Evolutionary conservation across 371 early-diverging fungal species (phyloP).

Genomic region (Circinella umbellata): DNA sequence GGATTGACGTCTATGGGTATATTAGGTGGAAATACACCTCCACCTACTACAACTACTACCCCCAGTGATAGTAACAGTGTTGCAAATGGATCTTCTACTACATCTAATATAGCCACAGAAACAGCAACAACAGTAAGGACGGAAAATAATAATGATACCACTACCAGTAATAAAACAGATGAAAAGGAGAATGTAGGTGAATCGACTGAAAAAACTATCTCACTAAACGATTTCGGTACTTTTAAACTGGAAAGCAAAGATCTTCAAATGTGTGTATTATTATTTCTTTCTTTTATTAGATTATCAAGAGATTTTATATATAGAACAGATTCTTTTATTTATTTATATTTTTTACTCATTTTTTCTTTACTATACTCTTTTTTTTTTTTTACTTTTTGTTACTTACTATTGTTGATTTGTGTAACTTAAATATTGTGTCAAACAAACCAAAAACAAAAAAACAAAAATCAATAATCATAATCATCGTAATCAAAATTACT

Average conservation of each 20-base stretch:
- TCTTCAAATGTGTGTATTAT: constrained; percentile 41
- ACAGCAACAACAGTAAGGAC: neutral
- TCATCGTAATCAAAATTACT: no score
- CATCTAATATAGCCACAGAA: neutral
- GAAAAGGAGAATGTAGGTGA: neutral
- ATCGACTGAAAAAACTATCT: neutral
- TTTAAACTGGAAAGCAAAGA: constrained; percentile 52
- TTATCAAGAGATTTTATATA: neutral
- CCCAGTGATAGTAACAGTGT: neutral
- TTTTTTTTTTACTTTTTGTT: no score
- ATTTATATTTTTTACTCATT: no score
- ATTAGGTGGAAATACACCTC: constrained; percentile 20
- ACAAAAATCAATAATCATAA: no score
- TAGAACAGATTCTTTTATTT: no score
- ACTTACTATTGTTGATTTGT: neutral
- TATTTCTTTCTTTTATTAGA: constrained; percentile 25
- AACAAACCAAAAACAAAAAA: no score
- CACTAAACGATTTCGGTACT: constrained; percentile 1
- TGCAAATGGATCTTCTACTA: neutral
- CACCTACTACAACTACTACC: constrained; percentile 12
- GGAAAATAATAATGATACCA: neutral
- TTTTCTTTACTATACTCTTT: no score
- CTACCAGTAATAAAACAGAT: neutral
- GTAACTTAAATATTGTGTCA: neutral
- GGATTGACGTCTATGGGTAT: constrained; percentile 45